A percentile compares a stretch with the other conserved stretches of the same genome.
These are phyloP conservation scores for Gaertneriomyces semiglobifer DNA, from an alignment of 192 early-diverging fungal genomes.

Conservation along the genomic window DNA sequence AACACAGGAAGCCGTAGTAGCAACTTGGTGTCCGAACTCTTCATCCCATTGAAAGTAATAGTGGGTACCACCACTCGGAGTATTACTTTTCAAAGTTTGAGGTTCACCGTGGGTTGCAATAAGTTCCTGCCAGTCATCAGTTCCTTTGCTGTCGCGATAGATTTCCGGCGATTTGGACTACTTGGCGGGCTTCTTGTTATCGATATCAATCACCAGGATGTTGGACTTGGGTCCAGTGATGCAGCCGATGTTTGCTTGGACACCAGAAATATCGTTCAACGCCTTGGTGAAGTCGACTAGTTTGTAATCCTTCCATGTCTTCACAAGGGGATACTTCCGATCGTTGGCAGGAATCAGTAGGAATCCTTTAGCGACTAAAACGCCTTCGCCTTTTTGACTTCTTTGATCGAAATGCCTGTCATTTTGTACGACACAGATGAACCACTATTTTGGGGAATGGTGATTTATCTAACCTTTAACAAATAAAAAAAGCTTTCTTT, in stretches of 20 bases:
- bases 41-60: constrained; percentile 1
- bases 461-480: too few species aligned
- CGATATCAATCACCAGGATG: constrained; percentile 6
- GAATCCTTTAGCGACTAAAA: constrained; percentile 14
- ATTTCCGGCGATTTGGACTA: not conserved
- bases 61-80: constrained; percentile 3
- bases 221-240: too few species aligned
- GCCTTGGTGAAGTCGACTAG: constrained; percentile 14
- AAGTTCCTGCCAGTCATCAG: not conserved
- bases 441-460: too few species aligned
- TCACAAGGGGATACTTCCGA: constrained; percentile 2
- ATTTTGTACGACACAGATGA: too few species aligned
- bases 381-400: constrained; percentile 13
- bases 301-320: constrained; percentile 13
- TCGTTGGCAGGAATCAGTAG: constrained; percentile 12
- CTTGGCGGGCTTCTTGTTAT: not conserved
- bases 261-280: not conserved
- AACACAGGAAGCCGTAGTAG: constrained; percentile 3
- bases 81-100: not conserved
- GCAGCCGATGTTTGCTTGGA: constrained; percentile 9
- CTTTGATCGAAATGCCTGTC: constrained; percentile 1
- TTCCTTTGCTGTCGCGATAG: not conserved
- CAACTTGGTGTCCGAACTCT: not conserved
- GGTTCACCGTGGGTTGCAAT: not conserved
- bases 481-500: too few species aligned